Base-by-base conservation (phyloP, 768 basidiomycete genomes). In the Mycena epipterygia region DNA sequence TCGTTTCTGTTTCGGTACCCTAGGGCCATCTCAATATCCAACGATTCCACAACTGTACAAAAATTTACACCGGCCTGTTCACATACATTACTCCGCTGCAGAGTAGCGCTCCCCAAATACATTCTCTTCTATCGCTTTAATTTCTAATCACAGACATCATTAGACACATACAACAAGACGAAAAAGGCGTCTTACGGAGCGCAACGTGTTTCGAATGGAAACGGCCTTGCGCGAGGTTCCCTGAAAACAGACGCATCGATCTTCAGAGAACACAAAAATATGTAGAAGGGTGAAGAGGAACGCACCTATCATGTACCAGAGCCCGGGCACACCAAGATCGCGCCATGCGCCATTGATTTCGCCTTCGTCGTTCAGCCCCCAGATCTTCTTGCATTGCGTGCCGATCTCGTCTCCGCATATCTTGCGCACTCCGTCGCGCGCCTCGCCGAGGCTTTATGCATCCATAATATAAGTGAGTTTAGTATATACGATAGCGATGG, bases 131-230 rank as follows among this genome's bases (percentile, higher is more conserved):
- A 87, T 86, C 0, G 91, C 91, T 76, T 91, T 92, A 76, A 93
- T 92, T 80, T 93, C 91, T 92, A 76, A 6, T 52, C 7, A 29
- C 35, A 41, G 27, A 7, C 33, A 5, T 8, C 16, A 57, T 32
- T 3, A 56, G 42, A 46, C 8, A n/a, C 13, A 17, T 8, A 25
- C 7, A 19, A 35, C 13, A 33, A 35, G 30, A 30, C 63, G 39
- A n/a, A 23, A 46, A 27, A 71, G 14, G 25, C 6, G 11, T 87
- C 44, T n/a, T 73, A 93, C 91, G 91, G 39, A 93, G 81, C 0
- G 91, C 91, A 21, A 92, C 55, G 73, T 89, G 89, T 67, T 87
- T 91, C 8, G 92, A 92, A 77, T 91, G 85, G 84, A 91, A 92
- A 0, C 91, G 84, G 65, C 87, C 88, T 71, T 89, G 70, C 0